A percentile compares a stretch with the other conserved stretches of the same genome.
Conservation (phyloP, 2,329 filamentous ascomycete genomes). For the Tolypocladium pustulatum region DNA sequence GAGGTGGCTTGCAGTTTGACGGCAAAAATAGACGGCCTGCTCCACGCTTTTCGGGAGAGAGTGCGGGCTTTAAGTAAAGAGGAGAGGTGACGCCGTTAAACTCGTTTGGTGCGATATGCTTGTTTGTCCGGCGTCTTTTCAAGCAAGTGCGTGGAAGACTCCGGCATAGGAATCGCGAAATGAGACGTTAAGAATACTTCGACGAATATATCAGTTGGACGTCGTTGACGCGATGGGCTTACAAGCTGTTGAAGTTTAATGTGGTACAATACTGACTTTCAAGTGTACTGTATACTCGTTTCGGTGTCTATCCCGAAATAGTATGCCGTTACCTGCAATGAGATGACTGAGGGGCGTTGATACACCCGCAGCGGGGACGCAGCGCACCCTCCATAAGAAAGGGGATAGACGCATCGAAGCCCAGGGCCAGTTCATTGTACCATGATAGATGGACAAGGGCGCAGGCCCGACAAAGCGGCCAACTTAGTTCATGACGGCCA, state of each 20-base stretch:
- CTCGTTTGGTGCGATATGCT: neutral
- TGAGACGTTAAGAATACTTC: neutral
- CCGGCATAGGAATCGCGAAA: neutral
- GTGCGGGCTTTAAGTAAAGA: neutral
- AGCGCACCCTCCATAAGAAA: neutral
- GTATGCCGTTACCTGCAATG: neutral
- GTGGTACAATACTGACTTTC: too few species aligned
- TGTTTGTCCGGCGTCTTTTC: neutral
- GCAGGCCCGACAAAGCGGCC: too few species aligned
- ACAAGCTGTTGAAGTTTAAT: neutral
- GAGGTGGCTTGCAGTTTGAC: neutral
- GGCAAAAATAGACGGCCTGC: neutral
- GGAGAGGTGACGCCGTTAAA: too few species aligned
- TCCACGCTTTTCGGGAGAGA: neutral
- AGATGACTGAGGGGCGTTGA: too few species aligned
- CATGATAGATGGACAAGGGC: neutral
- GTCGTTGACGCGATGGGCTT: neutral
- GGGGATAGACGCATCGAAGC: neutral
- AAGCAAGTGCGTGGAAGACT: neutral
- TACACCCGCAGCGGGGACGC: neutral
- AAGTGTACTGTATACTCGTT: neutral
- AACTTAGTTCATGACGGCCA: too few species aligned
- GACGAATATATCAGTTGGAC: neutral
- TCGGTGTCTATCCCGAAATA: neutral
- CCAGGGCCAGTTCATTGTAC: neutral